Evolutionary conservation across 441 rosid genomes (phyloP), one percentile per base, ranked within the genome.

Genomic region (Dalechampia spathulata): DNA sequence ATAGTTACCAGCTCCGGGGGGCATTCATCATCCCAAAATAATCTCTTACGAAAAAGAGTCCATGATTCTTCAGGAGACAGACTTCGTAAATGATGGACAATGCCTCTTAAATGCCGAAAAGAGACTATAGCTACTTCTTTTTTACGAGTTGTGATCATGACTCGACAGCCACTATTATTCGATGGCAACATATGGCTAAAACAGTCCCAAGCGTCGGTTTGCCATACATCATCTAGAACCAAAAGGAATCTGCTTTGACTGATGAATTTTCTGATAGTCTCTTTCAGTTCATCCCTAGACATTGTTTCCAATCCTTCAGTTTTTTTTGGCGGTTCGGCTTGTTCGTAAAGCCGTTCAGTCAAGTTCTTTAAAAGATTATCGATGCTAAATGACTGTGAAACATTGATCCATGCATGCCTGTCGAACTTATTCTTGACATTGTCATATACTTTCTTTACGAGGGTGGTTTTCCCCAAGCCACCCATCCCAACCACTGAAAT

Each of bases 401-500:
- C 12, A 3, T 8, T 34, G 14, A 57, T 57, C 52, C 61, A 57
- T 19, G 19, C 51, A 14, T 20, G 6, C 8, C 42, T 21, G 2
- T 57, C 30, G 21, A 57, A 57, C 1, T 10, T 1, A 10, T 6
- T 1, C 25, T 11, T 44, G 1, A 20, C 4, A 0, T 19, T 6
- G 13, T 36, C 39, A 36, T 32, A 38, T 7, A 54, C 61, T 3
- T 28, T n/a, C 20, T 47, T 40, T 2, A 57, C 70, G 7, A 60
- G 19, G 2, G 54, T 38, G 1, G 70, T 59, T 39, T 66, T 66
- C 12, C 69, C 69, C 14, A 64, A 22, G 2, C 69, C 69, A 0
- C 45, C 57, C 63, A 65, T 58, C 2, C 69, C 69, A 0, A 51
- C 69, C 14, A 65, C 39, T 6, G 60, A 54, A 22, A 68, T 54